phyloP scores from a whole-genome alignment of 495 filamentous ascomycete genomes.

The Rhizodiscina lignyota region DNA sequence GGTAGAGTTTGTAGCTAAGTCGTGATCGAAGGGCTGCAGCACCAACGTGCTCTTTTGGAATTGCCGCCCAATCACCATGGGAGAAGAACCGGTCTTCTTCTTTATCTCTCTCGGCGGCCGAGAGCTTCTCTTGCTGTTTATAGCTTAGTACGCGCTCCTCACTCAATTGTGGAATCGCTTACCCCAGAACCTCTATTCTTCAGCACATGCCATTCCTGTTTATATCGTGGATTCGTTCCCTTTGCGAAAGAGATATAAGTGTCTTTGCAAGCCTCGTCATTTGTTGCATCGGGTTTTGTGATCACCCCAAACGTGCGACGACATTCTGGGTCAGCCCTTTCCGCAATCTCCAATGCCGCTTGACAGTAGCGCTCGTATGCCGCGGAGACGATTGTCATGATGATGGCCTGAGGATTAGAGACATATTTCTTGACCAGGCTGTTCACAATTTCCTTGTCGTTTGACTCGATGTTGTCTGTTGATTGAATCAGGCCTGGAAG shows the following conservation, averaged over 20 bases:
- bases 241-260: conserved; percentile 8
- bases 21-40: conserved; percentile 31
- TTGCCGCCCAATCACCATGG: conserved; percentile 27
- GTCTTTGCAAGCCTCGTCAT: conserved; percentile 11
- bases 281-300: conserved; percentile 3
- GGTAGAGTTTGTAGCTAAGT: conserved; percentile 38
- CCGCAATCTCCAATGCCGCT: background rate
- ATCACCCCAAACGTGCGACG: conserved; percentile 4
- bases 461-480: conserved; percentile 5
- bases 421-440: conserved; percentile 5
- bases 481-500: conserved; percentile 12
- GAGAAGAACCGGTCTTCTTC: conserved; percentile 28
- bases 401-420: conserved; percentile 7
- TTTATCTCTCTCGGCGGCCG: conserved; percentile 24
- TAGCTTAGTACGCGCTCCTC: too few species aligned
- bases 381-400: conserved; percentile 8
- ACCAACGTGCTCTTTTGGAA: conserved; percentile 27
- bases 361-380: conserved; percentile 1
- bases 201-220: conserved; percentile 18
- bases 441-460: conserved; percentile 7
- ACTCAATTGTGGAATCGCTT: conserved; percentile 1
- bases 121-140: too few species aligned
- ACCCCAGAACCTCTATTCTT: conserved; percentile 11
- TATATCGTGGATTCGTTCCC: conserved; percentile 6
- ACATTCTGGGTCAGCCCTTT: background rate